Percentiles rank a stretch among this genome's conserved stretches.
Evolutionary conservation across 192 early-diverging fungal genomes (phyloP).

Genomic region (Lobosporangium transversale): DNA sequence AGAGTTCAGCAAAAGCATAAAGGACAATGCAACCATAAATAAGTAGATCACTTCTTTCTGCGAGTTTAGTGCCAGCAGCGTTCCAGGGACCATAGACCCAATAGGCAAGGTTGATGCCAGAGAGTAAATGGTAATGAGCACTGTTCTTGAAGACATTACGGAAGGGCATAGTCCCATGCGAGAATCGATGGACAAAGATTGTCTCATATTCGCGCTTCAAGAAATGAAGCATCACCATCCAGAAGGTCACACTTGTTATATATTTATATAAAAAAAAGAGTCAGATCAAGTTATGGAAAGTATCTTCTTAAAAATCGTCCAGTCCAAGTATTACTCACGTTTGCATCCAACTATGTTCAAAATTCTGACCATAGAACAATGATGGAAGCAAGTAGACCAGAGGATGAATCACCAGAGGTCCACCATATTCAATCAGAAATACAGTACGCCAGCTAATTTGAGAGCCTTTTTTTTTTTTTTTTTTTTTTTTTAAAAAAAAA

Average conservation of each 20-base stretch:
- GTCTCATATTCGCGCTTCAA: conserved; percentile 94
- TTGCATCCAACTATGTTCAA: conserved; percentile 82
- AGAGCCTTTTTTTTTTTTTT: conserved; percentile 70
- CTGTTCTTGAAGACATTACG: conserved; percentile 94
- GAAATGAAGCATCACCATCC: conserved; percentile 86
- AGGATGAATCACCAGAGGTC: conserved; percentile 88
- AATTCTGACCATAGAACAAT: conserved; percentile 71
- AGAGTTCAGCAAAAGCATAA: conserved; percentile 78
- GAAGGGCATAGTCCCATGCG: conserved; percentile 94
- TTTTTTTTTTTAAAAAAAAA: too few species aligned
- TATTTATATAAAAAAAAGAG: too few species aligned
- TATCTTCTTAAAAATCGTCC: too few species aligned
- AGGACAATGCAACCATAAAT: conserved; percentile 33
- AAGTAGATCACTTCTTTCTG: conserved; percentile 51
- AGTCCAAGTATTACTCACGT: conserved; percentile 22
- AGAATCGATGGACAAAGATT: conserved; percentile 91
- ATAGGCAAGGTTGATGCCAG: conserved; percentile 86
- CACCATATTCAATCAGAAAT: conserved; percentile 93
- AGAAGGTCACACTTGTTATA: conserved; percentile 70
- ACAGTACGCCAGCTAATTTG: conserved; percentile 96
- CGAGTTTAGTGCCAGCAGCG: conserved; percentile 58
- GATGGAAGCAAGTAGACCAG: conserved; percentile 81
- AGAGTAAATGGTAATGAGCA: conserved; percentile 90
- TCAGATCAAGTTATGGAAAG: neutral
- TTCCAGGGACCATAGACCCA: conserved; percentile 88